A percentile compares a stretch with the other conserved stretches of the same genome.
Evolutionary conservation across 306 rosid genomes (phyloP).

Genomic region (Citrullus mucosospermus): DNA sequence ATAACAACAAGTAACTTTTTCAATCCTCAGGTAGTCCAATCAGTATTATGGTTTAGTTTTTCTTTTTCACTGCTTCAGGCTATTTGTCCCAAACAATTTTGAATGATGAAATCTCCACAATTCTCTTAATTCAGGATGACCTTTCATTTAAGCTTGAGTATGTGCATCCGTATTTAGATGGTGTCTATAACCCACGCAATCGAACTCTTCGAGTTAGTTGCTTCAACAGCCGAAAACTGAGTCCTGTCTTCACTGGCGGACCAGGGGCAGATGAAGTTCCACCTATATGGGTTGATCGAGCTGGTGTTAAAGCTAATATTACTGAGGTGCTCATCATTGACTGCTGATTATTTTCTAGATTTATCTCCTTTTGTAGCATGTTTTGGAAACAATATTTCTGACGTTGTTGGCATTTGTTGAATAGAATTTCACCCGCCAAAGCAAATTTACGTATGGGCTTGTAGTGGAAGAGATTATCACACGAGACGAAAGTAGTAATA

Average conservation of each 20-base stretch:
- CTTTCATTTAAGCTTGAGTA: slow-evolving; percentile 95
- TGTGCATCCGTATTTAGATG: slow-evolving; percentile 85
- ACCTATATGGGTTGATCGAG: slow-evolving; percentile 92
- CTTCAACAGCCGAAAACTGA: slow-evolving; percentile 85
- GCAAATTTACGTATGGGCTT: slow-evolving; percentile 94
- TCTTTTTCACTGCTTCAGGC: background rate
- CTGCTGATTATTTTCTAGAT: slow-evolving; percentile 1
- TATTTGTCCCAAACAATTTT: background rate
- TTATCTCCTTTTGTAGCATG: background rate
- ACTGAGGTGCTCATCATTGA: slow-evolving; percentile 46
- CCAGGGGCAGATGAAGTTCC: slow-evolving; percentile 97
- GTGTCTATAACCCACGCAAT: slow-evolving; percentile 52
- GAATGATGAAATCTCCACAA: slow-evolving; percentile 2
- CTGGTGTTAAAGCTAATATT: slow-evolving; percentile 75
- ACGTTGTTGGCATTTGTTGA: slow-evolving; percentile 6
- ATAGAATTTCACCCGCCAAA: slow-evolving; percentile 86
- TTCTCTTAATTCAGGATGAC: slow-evolving; percentile 53
- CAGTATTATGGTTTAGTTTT: background rate
- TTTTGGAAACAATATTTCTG: background rate
- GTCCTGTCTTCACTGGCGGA: slow-evolving; percentile 95
- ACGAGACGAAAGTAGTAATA: slow-evolving; percentile 72
- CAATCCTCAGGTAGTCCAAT: slow-evolving; percentile 57
- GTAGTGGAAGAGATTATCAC: slow-evolving; percentile 96
- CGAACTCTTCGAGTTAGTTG: slow-evolving; percentile 81
- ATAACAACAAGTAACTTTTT: slow-evolving; percentile 72